Conservation (phyloP, 73 alveolate species). For the Tetrahymena malaccensis region DNA sequence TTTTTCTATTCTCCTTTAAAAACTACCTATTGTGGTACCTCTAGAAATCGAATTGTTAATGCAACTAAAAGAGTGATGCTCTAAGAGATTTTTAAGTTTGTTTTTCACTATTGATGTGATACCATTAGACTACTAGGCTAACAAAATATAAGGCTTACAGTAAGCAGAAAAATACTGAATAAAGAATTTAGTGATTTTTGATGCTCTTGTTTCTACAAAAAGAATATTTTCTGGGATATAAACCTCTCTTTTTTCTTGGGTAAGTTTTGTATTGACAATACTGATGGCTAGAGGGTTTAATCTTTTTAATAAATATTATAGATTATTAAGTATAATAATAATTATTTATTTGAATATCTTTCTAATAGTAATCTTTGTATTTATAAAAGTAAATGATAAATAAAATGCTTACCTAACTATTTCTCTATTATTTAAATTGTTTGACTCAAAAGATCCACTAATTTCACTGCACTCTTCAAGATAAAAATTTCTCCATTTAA, state of each 20-base stretch:
- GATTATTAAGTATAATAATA: too few species aligned
- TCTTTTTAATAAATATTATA: not conserved
- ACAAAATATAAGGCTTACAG: not conserved
- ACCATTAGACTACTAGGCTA: not conserved
- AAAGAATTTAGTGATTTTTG: not conserved
- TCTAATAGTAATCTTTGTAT: too few species aligned
- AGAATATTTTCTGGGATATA: not conserved
- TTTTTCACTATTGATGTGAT: not conserved
- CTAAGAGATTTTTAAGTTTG: not conserved
- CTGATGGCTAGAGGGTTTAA: not conserved
- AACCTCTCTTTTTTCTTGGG: not conserved
- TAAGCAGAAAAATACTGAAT: not conserved
- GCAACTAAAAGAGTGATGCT: not conserved
- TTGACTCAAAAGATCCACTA: not conserved
- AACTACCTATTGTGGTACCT: not conserved
- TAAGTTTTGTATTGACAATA: not conserved
- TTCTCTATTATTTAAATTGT: not conserved
- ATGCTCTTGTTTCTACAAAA: not conserved
- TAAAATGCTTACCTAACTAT: not conserved
- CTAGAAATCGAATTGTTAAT: not conserved
- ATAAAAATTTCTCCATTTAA: not conserved
- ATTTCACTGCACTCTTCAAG: not conserved
- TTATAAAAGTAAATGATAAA: too few species aligned
- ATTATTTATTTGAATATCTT: too few species aligned
- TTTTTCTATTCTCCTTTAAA: not conserved